Evolutionary conservation across 495 filamentous ascomycete genomes (phyloP), one percentile per base, ranked within the genome.

Genomic region (Penicillium crystallinum): DNA sequence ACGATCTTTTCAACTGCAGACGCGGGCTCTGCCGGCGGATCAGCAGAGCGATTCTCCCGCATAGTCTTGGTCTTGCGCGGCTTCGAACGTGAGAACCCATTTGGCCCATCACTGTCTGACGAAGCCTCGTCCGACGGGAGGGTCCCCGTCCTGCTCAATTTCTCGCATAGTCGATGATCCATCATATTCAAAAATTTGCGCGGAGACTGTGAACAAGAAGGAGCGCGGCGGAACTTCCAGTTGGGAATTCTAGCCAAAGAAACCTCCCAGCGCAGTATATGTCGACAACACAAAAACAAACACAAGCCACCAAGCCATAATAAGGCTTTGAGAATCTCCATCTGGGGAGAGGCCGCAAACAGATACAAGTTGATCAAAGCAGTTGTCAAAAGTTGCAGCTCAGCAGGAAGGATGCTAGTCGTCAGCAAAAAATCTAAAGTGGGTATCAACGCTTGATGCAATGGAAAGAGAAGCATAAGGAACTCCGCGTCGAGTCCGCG

Each of bases 301-400:
- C 79, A 78, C 41, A 97, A 65, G 23, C 91, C 91, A 22, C 95
- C 95, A 31, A 89, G 77, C 91, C 93, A 97, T 6, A 97, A 74
- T 25, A 96, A 63, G 8, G 84, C 80, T 65, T 88, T 87, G 6
- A 97, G 69, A 40, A 97, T 95, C 27, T 87, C 72, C 6, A 83
- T 83, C 69, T 97, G 95, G 1, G 93, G 90, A 8, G 92, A 95
- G 9, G 67, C 62, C 22, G 91, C 84, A 54, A 91, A 80, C 12
- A 96, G 63, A 34, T 91, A 74, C 36, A 97, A 67, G 66, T 97
- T 90, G 59, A 97, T 88, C 38, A 97, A 77, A 12, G 83, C 82
- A 31, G 81, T 79, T 18, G 91, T 90, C 36, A 97, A 80, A 14
- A 97, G 76, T 56, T 97, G 90, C 43, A 96, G 70, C 62, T 98